Conservation (phyloP, 371 early-diverging fungal genomes). For the Mortierella sp. region DNA sequence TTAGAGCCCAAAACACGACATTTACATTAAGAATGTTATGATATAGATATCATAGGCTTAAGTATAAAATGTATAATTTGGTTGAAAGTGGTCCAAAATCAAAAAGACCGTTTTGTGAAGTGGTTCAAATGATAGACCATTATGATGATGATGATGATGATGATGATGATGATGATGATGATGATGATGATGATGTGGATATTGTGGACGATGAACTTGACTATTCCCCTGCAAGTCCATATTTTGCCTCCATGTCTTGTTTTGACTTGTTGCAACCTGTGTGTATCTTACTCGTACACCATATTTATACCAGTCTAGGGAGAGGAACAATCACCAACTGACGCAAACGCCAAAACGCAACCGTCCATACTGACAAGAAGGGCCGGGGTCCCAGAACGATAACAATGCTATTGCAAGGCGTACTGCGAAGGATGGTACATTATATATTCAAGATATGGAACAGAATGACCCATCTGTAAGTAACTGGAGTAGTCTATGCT, state of each 20-base stretch:
- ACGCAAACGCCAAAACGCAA: background rate
- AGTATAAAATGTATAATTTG: too few species aligned
- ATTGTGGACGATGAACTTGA: background rate
- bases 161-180: background rate
- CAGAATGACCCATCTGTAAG: conserved; percentile 5
- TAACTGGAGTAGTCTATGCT: background rate
- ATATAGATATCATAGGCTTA: too few species aligned
- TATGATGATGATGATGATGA: background rate
- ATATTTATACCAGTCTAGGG: background rate
- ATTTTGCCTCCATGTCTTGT: background rate
- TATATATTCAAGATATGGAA: background rate
- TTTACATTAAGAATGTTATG: too few species aligned
- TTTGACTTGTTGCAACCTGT: conserved; percentile 1
- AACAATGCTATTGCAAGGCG: conserved; percentile 3
- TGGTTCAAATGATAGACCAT: background rate
- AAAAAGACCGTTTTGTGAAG: background rate
- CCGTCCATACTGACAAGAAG: background rate
- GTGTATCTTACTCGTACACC: background rate
- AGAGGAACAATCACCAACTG: background rate
- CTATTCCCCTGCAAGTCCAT: conserved; percentile 1
- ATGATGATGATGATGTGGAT: background rate
- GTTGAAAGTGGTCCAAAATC: background rate
- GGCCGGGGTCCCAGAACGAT: background rate
- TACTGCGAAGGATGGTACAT: conserved; percentile 3
- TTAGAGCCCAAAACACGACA: too few species aligned